Evolutionary conservation across 2,329 filamentous ascomycete species (phyloP).

Genomic region (Nemania sp.): DNA sequence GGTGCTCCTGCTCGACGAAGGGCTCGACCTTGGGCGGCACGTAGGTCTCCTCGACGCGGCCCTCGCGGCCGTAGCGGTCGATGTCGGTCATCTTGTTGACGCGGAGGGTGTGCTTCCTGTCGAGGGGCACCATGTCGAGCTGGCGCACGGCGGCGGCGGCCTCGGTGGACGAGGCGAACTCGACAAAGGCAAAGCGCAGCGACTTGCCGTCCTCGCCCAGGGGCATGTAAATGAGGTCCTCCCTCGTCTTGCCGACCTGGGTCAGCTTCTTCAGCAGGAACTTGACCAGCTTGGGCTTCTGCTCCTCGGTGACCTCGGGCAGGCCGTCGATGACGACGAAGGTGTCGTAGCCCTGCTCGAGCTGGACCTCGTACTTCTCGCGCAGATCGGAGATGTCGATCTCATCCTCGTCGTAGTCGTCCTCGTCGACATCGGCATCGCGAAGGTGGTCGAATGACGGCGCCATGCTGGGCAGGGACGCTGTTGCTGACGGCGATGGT

Average conservation of each 20-base stretch:
- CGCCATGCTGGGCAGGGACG: conserved; percentile 70
- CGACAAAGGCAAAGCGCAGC: conserved; percentile 95
- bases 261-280: conserved; percentile 94
- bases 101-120: conserved; percentile 93
- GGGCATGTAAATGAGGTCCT: conserved; percentile 93
- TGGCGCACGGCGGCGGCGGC: conserved; percentile 87
- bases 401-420: conserved; percentile 88
- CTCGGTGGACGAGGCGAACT: conserved; percentile 89
- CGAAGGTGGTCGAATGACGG: conserved; percentile 90
- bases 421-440: conserved; percentile 84
- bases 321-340: conserved; percentile 97
- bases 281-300: conserved; percentile 92
- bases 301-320: conserved; percentile 84
- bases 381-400: conserved; percentile 93
- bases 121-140: conserved; percentile 83
- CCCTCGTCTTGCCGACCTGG: conserved; percentile 79
- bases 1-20: conserved; percentile 90
- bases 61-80: conserved; percentile 93
- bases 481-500: no score
- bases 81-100: conserved; percentile 99
- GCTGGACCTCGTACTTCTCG: conserved; percentile 92
- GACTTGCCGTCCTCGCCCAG: conserved; percentile 85
- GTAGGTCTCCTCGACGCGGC: conserved; percentile 91
- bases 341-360: conserved; percentile 94
- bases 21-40: conserved; percentile 77